phyloP scores from a whole-genome alignment of 208 protist genomes.

The Crithidia bombi region DNA sequence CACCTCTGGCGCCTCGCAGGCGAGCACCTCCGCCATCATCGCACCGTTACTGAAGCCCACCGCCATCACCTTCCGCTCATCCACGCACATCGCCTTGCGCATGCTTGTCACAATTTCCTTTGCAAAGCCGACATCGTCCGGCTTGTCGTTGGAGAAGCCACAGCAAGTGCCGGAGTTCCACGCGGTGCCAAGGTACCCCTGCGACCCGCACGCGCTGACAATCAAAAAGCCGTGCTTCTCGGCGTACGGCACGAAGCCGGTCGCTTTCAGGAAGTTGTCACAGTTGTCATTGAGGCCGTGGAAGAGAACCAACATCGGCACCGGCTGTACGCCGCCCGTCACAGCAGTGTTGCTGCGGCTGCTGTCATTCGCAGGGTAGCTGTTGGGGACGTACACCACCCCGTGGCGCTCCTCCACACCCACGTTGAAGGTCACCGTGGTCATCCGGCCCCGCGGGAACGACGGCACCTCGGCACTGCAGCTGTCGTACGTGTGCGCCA shows the following conservation, averaged over 20 bases:
- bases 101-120: slow-evolving; percentile 38
- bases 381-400: slow-evolving; percentile 50
- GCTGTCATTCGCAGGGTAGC: slow-evolving; percentile 17
- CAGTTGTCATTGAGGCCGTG: slow-evolving; percentile 78
- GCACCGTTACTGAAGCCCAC: slow-evolving; percentile 86
- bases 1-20: slow-evolving; percentile 42
- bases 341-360: too few relatives aligned
- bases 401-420: slow-evolving; percentile 36
- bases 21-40: slow-evolving; percentile 76
- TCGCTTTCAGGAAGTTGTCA: slow-evolving; percentile 53
- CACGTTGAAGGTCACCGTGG: slow-evolving; percentile 41
- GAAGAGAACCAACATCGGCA: slow-evolving; percentile 58
- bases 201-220: slow-evolving; percentile 64
- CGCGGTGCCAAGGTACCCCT: slow-evolving; percentile 54
- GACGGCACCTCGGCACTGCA: slow-evolving; percentile 15
- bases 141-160: slow-evolving; percentile 50
- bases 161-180: slow-evolving; percentile 84
- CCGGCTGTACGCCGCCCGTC: neutral
- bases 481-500: neutral
- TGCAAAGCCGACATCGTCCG: slow-evolving; percentile 64
- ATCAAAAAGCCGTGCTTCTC: slow-evolving; percentile 59
- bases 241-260: slow-evolving; percentile 55
- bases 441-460: slow-evolving; percentile 35
- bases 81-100: slow-evolving; percentile 35
- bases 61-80: slow-evolving; percentile 52